Conservation (phyloP, 148 eudicot genomes). For the Dysphania ambrosioides region DNA sequence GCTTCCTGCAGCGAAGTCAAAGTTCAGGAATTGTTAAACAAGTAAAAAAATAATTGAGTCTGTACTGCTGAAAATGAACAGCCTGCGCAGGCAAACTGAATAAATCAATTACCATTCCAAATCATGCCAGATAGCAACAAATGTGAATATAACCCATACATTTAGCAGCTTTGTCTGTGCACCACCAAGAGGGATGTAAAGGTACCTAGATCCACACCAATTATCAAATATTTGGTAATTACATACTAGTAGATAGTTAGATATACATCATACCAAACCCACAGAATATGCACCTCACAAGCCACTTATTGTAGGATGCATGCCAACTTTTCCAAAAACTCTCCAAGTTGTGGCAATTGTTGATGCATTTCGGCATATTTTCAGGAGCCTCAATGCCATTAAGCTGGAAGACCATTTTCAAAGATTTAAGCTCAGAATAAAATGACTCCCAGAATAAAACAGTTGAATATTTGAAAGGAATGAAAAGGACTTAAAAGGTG, state of each 20-base stretch:
- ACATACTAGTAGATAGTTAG: constrained; percentile 1
- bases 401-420: constrained; percentile 36
- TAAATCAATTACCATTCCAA: constrained; percentile 67
- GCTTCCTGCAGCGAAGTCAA: constrained; percentile 66
- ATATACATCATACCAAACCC: constrained; percentile 13
- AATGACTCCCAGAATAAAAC: neutral
- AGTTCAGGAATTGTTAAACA: constrained; percentile 11
- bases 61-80: neutral
- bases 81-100: neutral
- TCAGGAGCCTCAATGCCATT: constrained; percentile 88
- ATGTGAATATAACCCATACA: constrained; percentile 95
- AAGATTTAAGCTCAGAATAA: neutral
- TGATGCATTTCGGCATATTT: constrained; percentile 94
- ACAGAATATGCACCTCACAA: constrained; percentile 63
- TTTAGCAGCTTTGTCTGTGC: constrained; percentile 73
- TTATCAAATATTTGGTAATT: constrained; percentile 2
- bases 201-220: constrained; percentile 48
- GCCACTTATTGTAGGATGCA: constrained; percentile 98
- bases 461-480: neutral
- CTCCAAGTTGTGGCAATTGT: constrained; percentile 90
- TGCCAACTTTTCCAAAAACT: constrained; percentile 99
- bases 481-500: neutral
- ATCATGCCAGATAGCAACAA: constrained; percentile 99
- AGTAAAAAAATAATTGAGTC: neutral
- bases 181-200: constrained; percentile 97